Evolutionary conservation across 2,329 filamentous ascomycete species (phyloP).

Genomic region (Apiospora arundinis): DNA sequence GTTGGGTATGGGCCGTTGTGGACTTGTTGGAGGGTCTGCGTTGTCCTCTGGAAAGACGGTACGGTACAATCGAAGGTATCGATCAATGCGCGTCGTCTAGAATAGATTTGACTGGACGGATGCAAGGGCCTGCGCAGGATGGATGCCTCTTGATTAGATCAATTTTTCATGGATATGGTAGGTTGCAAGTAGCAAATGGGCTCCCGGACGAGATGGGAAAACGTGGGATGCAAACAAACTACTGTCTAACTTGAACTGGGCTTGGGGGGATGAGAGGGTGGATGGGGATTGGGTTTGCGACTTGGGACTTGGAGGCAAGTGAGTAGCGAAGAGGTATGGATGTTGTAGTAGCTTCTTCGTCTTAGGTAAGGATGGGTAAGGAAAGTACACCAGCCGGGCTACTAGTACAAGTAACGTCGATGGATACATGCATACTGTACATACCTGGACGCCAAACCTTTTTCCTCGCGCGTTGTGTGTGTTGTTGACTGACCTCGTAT

Average conservation of each 20-base stretch:
- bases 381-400: background rate
- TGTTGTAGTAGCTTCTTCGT: background rate
- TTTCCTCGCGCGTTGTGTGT: background rate
- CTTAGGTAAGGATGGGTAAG: conserved; percentile 16
- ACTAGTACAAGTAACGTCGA: background rate
- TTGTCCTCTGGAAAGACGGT: conserved; percentile 24
- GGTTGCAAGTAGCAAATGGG: conserved; percentile 10
- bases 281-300: conserved; percentile 17
- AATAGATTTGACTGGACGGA: conserved; percentile 14
- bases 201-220: conserved; percentile 12
- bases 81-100: conserved; percentile 5
- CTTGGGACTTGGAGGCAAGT: background rate
- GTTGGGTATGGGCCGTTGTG: conserved; percentile 23
- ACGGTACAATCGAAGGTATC: conserved; percentile 9
- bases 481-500: too few species aligned
- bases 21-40: conserved; percentile 27
- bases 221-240: conserved; percentile 18
- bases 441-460: conserved; percentile 11
- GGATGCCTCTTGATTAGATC: conserved; percentile 17
- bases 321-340: background rate
- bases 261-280: conserved; percentile 5
- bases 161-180: conserved; percentile 10
- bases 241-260: conserved; percentile 19
- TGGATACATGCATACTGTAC: conserved; percentile 2
- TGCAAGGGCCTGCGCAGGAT: conserved; percentile 2